These are phyloP conservation scores for Leccinum aurantiacum DNA, from an alignment of 768 basidiomycete genomes.

Conservation along the genomic window DNA sequence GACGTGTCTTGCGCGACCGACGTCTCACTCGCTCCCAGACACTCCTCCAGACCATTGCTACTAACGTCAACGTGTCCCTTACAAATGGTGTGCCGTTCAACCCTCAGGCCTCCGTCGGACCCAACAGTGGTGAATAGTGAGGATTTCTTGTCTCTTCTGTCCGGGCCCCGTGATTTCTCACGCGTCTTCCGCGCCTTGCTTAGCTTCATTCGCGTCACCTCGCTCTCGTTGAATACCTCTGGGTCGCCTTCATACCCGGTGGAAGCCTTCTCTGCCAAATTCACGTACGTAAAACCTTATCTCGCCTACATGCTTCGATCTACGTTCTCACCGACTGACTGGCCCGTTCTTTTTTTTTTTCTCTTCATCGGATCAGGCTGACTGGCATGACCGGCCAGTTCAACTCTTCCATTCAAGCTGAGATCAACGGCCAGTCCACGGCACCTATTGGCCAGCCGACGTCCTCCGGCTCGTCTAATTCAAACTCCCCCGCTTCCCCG, in stretches of 20 bases:
- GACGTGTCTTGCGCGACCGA: background rate
- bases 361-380: constrained; percentile 42
- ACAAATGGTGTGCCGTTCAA: constrained; percentile 49
- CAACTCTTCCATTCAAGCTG: constrained; percentile 49
- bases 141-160: constrained; percentile 14
- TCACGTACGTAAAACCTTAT: constrained; percentile 53
- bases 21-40: constrained; percentile 41
- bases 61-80: constrained; percentile 52
- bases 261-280: constrained; percentile 77
- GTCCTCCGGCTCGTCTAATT: constrained; percentile 16
- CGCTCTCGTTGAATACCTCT: constrained; percentile 52
- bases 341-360: background rate
- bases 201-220: constrained; percentile 81
- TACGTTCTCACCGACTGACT: background rate
- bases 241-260: constrained; percentile 52
- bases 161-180: background rate
- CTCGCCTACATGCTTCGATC: background rate
- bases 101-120: constrained; percentile 51
- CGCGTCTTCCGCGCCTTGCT: background rate
- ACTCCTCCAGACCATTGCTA: constrained; percentile 49
- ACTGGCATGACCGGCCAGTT: constrained; percentile 72
- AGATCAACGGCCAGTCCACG: constrained; percentile 62
- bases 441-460: constrained; percentile 51
- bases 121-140: constrained; percentile 56
- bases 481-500: background rate